Base-by-base conservation (phyloP, 148 eudicot genomes). In the Drosera capensis region DNA sequence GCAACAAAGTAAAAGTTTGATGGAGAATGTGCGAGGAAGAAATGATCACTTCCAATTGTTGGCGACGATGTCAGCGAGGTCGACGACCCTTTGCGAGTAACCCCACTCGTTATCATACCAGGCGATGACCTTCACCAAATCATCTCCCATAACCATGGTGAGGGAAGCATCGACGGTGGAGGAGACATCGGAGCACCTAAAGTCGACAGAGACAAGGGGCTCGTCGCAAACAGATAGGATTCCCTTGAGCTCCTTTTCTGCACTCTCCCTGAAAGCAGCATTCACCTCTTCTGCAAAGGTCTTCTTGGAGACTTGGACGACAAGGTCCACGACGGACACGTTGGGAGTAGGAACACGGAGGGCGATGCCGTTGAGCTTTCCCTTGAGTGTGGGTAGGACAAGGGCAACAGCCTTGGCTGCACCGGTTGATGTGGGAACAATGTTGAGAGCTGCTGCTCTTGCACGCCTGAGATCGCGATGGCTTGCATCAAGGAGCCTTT, bases 91-190 rank as follows among this genome's bases (percentile, higher is more conserved):
- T 64, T 86, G 96, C 2, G 94, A 87, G 68, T 74, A 79, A 29
- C 96, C 96, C 94, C 96, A 83, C 47, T 88, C 96, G 38, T 88
- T 88, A 49, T 88, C 96, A 46, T 88, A 83, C 96, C 94, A 88
- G 2, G 96, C 96, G 36, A 88, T 83, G 14, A 88, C 96, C 78
- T 88, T 83, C 3, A 88, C 94, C 96, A 88, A 78, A 64, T 90
- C 99, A 41, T 90, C 99, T 25, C 99, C 99, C 99, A 90, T 90
- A 29, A 90, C 99, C 99, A 90, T 90, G 35, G 95, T 90, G 14
- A 90, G 56, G 6, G 99, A 90, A 9, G 99, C 71, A 45, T 90
- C 99, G 1, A 90, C 77, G 1, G 95, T 90, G 0, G 99, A 90
- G 11, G 99, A 90, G 5, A 84, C 93, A 26, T 90, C 93, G 3